Evolutionary conservation across 2,329 filamentous ascomycete species (phyloP), one percentile per base, ranked within the genome.

Genomic region (Aspergillus sp.): DNA sequence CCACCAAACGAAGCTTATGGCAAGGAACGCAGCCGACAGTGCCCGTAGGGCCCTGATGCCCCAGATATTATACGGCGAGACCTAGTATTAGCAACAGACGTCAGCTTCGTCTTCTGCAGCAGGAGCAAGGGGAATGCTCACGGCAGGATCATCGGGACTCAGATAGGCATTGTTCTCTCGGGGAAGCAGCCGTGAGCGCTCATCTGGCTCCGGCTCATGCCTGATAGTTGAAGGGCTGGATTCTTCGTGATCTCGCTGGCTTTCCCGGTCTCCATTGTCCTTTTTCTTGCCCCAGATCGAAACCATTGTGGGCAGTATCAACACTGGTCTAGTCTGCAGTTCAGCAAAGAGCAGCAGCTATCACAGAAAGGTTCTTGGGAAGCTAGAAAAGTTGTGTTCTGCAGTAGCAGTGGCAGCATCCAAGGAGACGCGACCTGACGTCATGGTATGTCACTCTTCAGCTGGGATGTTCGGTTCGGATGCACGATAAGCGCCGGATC

Each of bases 31-130:
- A 46, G 94, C 74, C 4, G 88, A 91, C 50, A 93, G 66, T 61
- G 83, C 87, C 62, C 89, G 81, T 46, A 93, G 74, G 41, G 86
- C 79, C 12, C 93, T 84, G 43, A 98, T 86, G 49, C 82, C 88
- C 85, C 89, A 95, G 34, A 97, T 79, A 59, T 98, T 98, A 71
- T 96, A 96, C 0, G 93, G 93, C 3, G 88, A 87, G 27, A 87
- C 83, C 71, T 74, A 32, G 8, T 9, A 6, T 28, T 12, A 27
- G 7, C 5, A 40, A 32, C 29, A 39, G 36, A 26, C 19, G 12
- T 12, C n/a, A 42, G 36, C 30, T 43, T 48, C 47, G 38, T 26
- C 34, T 19, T 19, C 19, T 19, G 19, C 19, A 19, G 19, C 19
- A 19, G 19, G 26, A 29, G 30, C 8, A 30, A 7, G 32, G 40